phyloP scores from a whole-genome alignment of 2,329 filamentous ascomycete species.

The Diaporthe velutina region DNA sequence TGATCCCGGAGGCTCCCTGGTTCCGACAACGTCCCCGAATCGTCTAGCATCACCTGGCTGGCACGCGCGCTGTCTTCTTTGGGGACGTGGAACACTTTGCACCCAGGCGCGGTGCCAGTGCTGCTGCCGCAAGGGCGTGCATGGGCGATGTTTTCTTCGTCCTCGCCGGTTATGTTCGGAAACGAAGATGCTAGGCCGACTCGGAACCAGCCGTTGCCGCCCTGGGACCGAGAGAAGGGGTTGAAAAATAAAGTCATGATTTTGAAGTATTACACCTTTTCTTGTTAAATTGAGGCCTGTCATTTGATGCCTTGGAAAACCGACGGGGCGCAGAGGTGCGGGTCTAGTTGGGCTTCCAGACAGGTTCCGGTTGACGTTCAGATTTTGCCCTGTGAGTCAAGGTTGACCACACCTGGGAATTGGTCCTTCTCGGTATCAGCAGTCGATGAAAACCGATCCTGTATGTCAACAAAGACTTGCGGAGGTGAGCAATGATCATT shows the following conservation, averaged over 20 bases:
- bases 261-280: no score
- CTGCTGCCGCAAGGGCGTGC: constrained; percentile 17
- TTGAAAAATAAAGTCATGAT: constrained; percentile 34
- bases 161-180: constrained; percentile 34
- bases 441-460: not conserved
- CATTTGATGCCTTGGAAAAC: not conserved
- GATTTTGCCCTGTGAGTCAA: not conserved
- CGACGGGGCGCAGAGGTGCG: not conserved
- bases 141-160: constrained; percentile 30
- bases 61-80: constrained; percentile 37
- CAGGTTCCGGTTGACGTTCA: not conserved
- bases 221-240: constrained; percentile 32
- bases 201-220: constrained; percentile 36
- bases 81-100: constrained; percentile 36
- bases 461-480: no score
- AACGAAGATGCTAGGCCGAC: constrained; percentile 35
- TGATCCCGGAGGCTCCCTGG: constrained; percentile 35
- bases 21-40: constrained; percentile 14
- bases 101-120: not conserved
- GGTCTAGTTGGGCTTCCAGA: not conserved
- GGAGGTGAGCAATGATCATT: not conserved
- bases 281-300: fast-evolving
- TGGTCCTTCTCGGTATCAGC: not conserved
- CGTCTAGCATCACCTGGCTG: constrained; percentile 25
- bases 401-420: not conserved